Evolutionary conservation across 257 asterid genomes (phyloP), one percentile per base, ranked within the genome.

Genomic region (Penstemon barbatus): DNA sequence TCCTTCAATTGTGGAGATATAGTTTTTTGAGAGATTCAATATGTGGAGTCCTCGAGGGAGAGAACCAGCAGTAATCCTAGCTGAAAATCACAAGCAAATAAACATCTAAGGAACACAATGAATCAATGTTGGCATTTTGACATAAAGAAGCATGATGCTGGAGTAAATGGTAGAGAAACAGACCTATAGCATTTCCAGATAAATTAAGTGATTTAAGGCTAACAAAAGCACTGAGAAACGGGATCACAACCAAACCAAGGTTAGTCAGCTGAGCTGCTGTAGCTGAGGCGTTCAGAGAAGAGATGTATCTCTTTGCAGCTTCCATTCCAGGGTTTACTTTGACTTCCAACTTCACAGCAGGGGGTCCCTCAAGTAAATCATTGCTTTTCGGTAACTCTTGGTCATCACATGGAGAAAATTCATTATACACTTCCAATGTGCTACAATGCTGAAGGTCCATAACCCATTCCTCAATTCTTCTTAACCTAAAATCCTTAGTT

Each of bases 31-130:
- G 69, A 94, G 85, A 77, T 91, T 91, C 86, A 91, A 63, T 77
- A 86, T 66, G 79, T 89, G 99, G 43, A 93, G 95, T 75, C 97
- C 99, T 55, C 96, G 86, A 65, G 99, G 99, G 53, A 93, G 92
- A 75, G 96, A 82, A 66, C 99, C 99, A 75, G 96, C 84, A 70
- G 97, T 87, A 44, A 93, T 84, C 83, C 88, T 85, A 69, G 72
- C 99, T 93, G 86, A 51, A 25, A 25, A 25, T 25, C 33, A 25
- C 2, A 25, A 25, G 52, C 38, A 48, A 9, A 58, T 12, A 66
- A 40, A 68, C 3, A 58, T 63, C 8, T 77, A 65, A 53, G 52
- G 39, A 42, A 74, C 5, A 61, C 44, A 37, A 75, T 12, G 66
- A 64, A 74, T 9, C 39, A 70, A 65, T 51, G 36, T 4, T 13